Percentiles rank a stretch among this genome's conserved stretches.
Evolutionary conservation across 495 filamentous ascomycete genomes (phyloP).

Genomic region (Tuber aestivum): DNA sequence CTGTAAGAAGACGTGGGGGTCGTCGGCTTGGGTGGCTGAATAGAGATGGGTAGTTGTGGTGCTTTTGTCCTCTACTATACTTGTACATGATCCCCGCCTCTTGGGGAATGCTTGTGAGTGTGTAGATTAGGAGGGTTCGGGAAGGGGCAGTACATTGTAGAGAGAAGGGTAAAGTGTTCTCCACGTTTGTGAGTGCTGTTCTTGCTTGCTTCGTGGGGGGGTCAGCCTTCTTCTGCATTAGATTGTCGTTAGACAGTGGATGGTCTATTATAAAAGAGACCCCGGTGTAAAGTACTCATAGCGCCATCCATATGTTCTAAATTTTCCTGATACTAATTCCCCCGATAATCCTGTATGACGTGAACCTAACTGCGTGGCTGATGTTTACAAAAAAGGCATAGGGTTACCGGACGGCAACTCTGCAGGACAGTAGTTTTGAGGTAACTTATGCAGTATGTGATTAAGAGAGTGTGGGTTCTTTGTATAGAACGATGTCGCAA

Average conservation of each 20-base stretch:
- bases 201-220: neutral
- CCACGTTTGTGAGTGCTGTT: neutral
- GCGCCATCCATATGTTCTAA: neutral
- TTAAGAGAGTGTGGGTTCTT: too few species aligned
- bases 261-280: neutral
- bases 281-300: neutral
- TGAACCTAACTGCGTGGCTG: neutral
- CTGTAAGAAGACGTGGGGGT: neutral
- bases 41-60: neutral
- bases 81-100: too few species aligned
- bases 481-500: too few species aligned
- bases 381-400: too few species aligned
- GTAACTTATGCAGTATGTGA: too few species aligned
- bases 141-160: neutral
- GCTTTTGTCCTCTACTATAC: neutral
- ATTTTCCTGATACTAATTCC: neutral
- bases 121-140: neutral
- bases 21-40: neutral
- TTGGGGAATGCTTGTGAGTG: neutral
- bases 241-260: neutral
- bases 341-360: neutral
- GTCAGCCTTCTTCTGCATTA: neutral
- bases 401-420: neutral
- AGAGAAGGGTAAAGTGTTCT: neutral
- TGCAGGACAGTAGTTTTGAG: too few species aligned